Percentiles rank a stretch among this genome's conserved stretches.
Conservation (phyloP, 805 yeast genomes). For the Lachancea meyersii region DNA sequence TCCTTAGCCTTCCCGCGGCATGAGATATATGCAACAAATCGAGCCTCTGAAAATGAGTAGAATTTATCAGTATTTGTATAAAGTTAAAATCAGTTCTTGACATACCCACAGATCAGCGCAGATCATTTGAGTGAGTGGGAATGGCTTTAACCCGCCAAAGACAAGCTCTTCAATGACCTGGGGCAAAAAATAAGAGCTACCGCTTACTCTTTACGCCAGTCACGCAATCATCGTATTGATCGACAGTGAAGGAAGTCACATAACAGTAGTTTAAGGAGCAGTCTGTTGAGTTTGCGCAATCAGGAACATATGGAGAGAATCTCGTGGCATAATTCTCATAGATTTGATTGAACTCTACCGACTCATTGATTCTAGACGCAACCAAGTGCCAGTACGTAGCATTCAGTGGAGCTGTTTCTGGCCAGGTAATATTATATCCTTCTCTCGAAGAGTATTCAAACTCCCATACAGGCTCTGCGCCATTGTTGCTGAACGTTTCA, state of each 20-base stretch:
- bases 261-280: constrained; percentile 39
- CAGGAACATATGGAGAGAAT: constrained; percentile 48
- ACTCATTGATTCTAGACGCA: constrained; percentile 39
- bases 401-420: constrained; percentile 50
- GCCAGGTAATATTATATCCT: constrained; percentile 51
- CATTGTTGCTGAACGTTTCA: constrained; percentile 47
- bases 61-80: too few species aligned
- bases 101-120: too few species aligned
- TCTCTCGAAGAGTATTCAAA: constrained; percentile 62
- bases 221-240: constrained; percentile 27
- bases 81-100: too few species aligned
- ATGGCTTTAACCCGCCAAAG: too few species aligned
- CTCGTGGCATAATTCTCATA: constrained; percentile 48
- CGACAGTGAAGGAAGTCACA: constrained; percentile 34
- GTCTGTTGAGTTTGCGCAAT: constrained; percentile 36
- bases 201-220: neutral
- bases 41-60: too few species aligned
- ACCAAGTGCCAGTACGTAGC: constrained; percentile 64
- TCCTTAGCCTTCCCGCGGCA: too few species aligned
- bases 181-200: too few species aligned
- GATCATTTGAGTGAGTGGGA: too few species aligned
- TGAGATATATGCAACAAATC: too few species aligned
- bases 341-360: constrained; percentile 41
- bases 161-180: too few species aligned
- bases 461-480: constrained; percentile 56